Evolutionary conservation across 331 rosid species (phyloP).

Genomic region (Quercus tomentella): DNA sequence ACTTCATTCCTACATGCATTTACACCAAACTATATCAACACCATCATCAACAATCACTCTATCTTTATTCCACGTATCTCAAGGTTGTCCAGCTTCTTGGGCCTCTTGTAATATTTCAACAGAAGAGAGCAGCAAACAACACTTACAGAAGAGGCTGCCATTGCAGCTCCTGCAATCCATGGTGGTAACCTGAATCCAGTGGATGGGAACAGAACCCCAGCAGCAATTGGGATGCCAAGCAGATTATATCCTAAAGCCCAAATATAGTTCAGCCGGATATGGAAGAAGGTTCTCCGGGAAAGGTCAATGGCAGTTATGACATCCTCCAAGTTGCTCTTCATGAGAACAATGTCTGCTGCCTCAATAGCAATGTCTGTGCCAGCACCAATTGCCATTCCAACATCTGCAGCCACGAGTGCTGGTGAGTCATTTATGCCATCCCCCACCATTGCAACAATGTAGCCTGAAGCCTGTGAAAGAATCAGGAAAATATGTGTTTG

Average conservation of each 20-base stretch:
- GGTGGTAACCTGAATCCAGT: slow-evolving; percentile 77
- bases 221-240: slow-evolving; percentile 87
- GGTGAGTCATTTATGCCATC: slow-evolving; percentile 97
- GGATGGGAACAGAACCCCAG: slow-evolving; percentile 77
- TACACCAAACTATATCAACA: not conserved
- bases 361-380: slow-evolving; percentile 97
- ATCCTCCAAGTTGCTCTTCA: slow-evolving; percentile 94
- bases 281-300: slow-evolving; percentile 70
- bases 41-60: slow-evolving; percentile 18
- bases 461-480: slow-evolving; percentile 43
- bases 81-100: slow-evolving; percentile 55
- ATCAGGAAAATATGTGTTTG: not conserved
- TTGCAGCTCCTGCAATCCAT: slow-evolving; percentile 98
- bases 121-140: slow-evolving; percentile 86
- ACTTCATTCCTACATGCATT: too few relatives aligned
- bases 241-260: slow-evolving; percentile 89
- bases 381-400: slow-evolving; percentile 96
- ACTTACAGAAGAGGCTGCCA: slow-evolving; percentile 95
- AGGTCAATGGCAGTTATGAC: slow-evolving; percentile 87
- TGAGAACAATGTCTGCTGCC: slow-evolving; percentile 90
- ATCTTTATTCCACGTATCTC: slow-evolving; percentile 49
- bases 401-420: slow-evolving; percentile 86
- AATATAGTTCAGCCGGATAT: slow-evolving; percentile 69
- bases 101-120: slow-evolving; percentile 77
- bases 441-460: slow-evolving; percentile 89